Conservation (phyloP, 1,284 basidiomycete genomes). For the Microbotryum intermedium region DNA sequence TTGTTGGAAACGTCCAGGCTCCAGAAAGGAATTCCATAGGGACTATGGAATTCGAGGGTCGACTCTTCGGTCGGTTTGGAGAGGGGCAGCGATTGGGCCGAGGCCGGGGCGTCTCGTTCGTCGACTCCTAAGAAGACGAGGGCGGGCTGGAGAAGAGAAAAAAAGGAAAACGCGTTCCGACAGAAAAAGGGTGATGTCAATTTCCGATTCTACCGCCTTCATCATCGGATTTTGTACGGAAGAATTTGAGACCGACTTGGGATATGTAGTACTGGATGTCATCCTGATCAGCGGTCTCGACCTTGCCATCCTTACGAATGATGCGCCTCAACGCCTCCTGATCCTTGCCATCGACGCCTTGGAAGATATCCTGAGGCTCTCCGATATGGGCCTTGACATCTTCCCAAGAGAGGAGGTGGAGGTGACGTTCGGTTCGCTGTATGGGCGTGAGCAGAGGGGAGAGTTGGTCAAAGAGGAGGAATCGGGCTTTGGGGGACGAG, state of each 20-base stretch:
- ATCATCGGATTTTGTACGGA: not conserved
- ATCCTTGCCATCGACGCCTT: constrained; percentile 37
- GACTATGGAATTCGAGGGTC: constrained; percentile 49
- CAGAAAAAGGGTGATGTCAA: not conserved
- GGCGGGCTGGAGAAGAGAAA: constrained; percentile 13
- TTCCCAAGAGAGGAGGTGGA: constrained; percentile 36
- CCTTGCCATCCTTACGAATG: too few relatives aligned
- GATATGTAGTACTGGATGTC: not conserved
- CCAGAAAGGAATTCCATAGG: constrained; percentile 69
- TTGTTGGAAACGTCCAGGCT: constrained; percentile 60
- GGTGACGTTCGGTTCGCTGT: constrained; percentile 1
- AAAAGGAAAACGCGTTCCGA: not conserved
- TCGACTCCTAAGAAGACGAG: constrained; percentile 70
- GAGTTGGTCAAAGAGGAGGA: constrained; percentile 36
- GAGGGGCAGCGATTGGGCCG: constrained; percentile 49
- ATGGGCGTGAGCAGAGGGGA: constrained; percentile 34
- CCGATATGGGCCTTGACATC: constrained; percentile 31
- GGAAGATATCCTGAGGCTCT: constrained; percentile 21
- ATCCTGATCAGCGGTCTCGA: too few relatives aligned
- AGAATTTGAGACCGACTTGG: not conserved
- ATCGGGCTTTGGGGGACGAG: constrained; percentile 32
- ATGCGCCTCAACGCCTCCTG: not conserved
- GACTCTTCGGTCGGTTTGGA: constrained; percentile 28
- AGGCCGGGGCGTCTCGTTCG: constrained; percentile 46
- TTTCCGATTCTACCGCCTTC: not conserved